Evolutionary conservation across 768 basidiomycete genomes (phyloP), one percentile per base, ranked within the genome.

Genomic region (Leccinum olivaceopallidum): DNA sequence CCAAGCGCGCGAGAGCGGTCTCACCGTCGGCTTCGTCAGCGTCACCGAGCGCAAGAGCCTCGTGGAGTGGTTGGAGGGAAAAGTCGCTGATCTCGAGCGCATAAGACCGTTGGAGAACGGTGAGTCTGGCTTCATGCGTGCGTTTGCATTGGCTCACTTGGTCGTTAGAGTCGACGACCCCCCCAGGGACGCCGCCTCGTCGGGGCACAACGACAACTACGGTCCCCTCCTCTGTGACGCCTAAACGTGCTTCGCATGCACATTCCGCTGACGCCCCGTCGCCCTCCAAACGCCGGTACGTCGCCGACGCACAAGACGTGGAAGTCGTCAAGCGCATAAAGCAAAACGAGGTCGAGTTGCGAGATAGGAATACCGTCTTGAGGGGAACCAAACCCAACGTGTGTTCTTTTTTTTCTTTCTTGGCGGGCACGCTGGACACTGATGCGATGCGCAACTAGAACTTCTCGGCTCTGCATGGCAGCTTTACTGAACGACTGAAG

Each of bases 21-120:
- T 94, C 32, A 79, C 84, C 2, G 82, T 86, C 42, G 88, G 89
- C 0, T 84, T 94, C 71, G 92, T 98, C 42, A 87, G 90, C 65
- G 85, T 94, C 36, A 92, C 93, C 3, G 95, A 97, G 75, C 79
- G 95, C 62, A 93, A 91, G 77, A 81, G 80, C 50, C 86, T 96
- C 0, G 85, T 92, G 37, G 94, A 95, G 55, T 98, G 90, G 86
- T 71, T 98, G 49, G 85, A 89, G 66, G 87, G 90, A 37, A 80
- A 77, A 36, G 61, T 67, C 2, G 58, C 62, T 0, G 69, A 73
- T 58, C 53, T 69, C 56, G 72, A 70, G 18, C 64, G 66, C 20
- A 73, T 75, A 53, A 53, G 62, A 13, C 66, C 72, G 56, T 49
- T 62, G 24, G 52, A 66, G 47, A 62, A 50, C 55, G 71, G 67